Evolutionary conservation across 257 asterid species (phyloP).

Genomic region (Solanum paucissectum): DNA sequence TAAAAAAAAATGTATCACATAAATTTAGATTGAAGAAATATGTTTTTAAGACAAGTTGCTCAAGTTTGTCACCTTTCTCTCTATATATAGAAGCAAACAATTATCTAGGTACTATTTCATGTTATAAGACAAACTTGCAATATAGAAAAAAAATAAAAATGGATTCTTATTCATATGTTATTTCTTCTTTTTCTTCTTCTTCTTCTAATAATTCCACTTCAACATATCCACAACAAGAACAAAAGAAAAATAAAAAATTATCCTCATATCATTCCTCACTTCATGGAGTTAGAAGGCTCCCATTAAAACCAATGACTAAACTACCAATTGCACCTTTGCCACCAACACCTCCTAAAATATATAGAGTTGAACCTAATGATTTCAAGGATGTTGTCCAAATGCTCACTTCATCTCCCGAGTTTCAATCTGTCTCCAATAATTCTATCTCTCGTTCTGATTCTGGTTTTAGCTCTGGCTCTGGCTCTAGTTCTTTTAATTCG

Average conservation of each 20-base stretch:
- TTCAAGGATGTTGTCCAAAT: slow-evolving; percentile 65
- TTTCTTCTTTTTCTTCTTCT: slow-evolving; percentile 1
- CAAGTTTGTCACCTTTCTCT: background rate
- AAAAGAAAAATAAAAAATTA: slow-evolving; percentile 1
- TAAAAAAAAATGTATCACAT: background rate
- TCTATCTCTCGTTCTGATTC: background rate
- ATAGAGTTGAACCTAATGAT: slow-evolving; percentile 38
- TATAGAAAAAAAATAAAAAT: background rate
- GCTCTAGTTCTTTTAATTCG: background rate
- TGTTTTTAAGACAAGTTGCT: background rate
- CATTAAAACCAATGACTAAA: slow-evolving; percentile 23
- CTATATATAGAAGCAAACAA: background rate
- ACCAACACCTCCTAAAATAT: slow-evolving; percentile 53
- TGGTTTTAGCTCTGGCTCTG: background rate
- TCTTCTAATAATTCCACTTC: background rate
- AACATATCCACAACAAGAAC: slow-evolving; percentile 1
- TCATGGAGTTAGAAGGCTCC: slow-evolving; percentile 37
- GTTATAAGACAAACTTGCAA: background rate
- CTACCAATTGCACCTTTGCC: slow-evolving; percentile 66
- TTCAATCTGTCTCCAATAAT: background rate
- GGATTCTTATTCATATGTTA: slow-evolving; percentile 6
- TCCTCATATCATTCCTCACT: slow-evolving; percentile 20
- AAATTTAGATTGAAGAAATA: background rate
- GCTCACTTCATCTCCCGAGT: slow-evolving; percentile 46
- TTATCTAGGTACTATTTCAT: background rate